Evolutionary conservation across 805 yeast genomes (phyloP).

Genomic region (Dipodascopsis tothii): DNA sequence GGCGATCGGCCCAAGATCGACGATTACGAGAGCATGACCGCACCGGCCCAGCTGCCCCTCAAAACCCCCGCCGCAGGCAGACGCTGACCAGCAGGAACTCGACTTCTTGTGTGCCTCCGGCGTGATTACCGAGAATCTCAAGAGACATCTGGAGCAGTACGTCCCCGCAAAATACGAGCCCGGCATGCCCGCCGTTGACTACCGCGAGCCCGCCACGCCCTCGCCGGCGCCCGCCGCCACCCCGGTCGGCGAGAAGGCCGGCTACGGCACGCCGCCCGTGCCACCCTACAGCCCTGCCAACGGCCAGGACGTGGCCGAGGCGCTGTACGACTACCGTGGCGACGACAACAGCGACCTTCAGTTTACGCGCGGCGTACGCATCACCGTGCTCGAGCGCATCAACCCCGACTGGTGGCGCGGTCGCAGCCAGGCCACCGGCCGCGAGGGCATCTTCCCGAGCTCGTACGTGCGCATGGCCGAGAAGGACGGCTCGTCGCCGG

Average conservation of each 20-base stretch:
- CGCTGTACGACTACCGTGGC: slow-evolving; percentile 65
- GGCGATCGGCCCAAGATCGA: too few species aligned
- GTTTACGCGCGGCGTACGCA: slow-evolving; percentile 57
- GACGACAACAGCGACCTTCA: slow-evolving; percentile 69
- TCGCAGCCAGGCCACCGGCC: slow-evolving; percentile 35
- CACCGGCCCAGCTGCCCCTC: too few species aligned
- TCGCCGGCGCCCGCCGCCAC: slow-evolving; percentile 7
- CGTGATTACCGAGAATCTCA: slow-evolving; percentile 55
- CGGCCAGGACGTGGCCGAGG: slow-evolving; percentile 41
- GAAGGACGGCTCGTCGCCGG: slow-evolving; percentile 19
- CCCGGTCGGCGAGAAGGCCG: slow-evolving; percentile 1
- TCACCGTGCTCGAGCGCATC: slow-evolving; percentile 62
- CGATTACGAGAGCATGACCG: too few species aligned
- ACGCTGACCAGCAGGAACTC: slow-evolving; percentile 42
- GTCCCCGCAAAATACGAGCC: slow-evolving; percentile 45
- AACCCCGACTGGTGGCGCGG: slow-evolving; percentile 94
- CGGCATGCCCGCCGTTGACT: slow-evolving; percentile 21
- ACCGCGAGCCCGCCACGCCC: slow-evolving; percentile 2
- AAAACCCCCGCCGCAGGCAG: too few species aligned
- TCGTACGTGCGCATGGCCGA: slow-evolving; percentile 59
- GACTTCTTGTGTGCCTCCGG: slow-evolving; percentile 71
- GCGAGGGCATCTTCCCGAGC: slow-evolving; percentile 80
- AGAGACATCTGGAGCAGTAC: slow-evolving; percentile 40
- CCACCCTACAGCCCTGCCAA: slow-evolving; percentile 17
- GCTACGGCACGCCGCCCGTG: slow-evolving; percentile 8